Base-by-base conservation (phyloP, 805 yeast genomes). In the Zygoascus biomembranicola region DNA sequence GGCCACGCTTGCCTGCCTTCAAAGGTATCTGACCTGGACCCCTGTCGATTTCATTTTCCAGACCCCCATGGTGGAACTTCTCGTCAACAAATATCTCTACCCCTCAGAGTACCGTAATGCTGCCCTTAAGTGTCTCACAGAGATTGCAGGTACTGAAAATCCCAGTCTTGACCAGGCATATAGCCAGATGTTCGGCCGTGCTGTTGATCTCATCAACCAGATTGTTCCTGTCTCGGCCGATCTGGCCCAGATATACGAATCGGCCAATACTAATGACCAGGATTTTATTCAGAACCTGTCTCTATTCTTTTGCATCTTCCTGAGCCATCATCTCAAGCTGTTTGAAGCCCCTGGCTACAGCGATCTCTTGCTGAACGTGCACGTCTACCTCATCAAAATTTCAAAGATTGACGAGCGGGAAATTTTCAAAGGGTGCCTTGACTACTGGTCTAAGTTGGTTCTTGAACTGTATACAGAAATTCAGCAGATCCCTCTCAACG, bases 321-420 rank as follows among this genome's bases (percentile, higher is more conserved):
- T 94, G 59, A 72, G 84, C 37, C 82, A 82, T 66, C 97, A 94
- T 68, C 92, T 94, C 63, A 73, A 74, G 53, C 55, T 73, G 23
- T 66, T 73, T 23, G 77, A 73, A 60, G 58, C 55, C 19, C 80
- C 77, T 59, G 81, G 77, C 42, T 69, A 73, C 52, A 78, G 79
- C 62, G 84, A 80, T 23, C 70, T 89, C 50, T 73, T 89, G 54
- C 66, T 85, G 53, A 79, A 81, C 52, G 81, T 95, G 1, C 95
- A 90, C 66, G 79, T 80, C 65, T 90, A 90, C 69, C 75, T 94
- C 61, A 80, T 94, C 60, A 85, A 85, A 62, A 76, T 94, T 54
- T 90, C 97, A 8, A 81, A 84, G 67, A 87, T 94, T 61, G 96
- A 92, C 58, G 99, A 94, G 71, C 80, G 99, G 63, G 99, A 94